Evolutionary conservation across 164 flowering plant species (phyloP), one percentile per base, ranked within the genome.

Genomic region (Nymphaea colorata): DNA sequence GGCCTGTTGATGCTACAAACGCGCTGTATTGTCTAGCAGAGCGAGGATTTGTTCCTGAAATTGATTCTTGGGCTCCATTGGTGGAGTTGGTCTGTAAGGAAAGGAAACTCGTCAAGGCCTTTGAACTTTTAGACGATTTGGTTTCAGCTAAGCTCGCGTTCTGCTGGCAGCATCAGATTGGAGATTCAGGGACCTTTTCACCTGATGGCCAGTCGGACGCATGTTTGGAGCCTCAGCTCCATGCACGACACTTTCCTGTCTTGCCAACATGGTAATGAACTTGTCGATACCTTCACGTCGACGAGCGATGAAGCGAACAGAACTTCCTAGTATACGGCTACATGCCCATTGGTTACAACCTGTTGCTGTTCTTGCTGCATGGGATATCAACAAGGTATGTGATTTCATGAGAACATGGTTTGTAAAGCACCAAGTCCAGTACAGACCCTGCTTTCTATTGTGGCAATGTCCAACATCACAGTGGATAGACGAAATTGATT

Each of bases 21-120:
- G 75, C 81, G 17, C 69, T 90, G 75, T 67, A 70, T 72, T 82
- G 82, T 67, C 75, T 94, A 68, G 64, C 70, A 1, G 88, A 82
- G 57, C 71, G 69, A 78, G 93, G 92, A 12, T 88, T 91, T 68
- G 83, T 72, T 62, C 96, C 99, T 3, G 87, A 85, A 67, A 74
- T 73, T 47, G 76, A 73, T 44, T 76, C 87, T 25, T 94, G 98
- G 99, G 64, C 68, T 53, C 65, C 66, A 60, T 69, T 94, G 76
- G 65, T 84, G 61, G 90, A 85, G 59, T 74, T 80, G 5, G 69
- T 84, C 2, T 86, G 89, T 69, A 82, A 88, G 71, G 96, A 92
- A 66, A 80, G 98, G 77, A 90, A 81, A 75, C 71, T 88, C 42
- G 59, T 86, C 55, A 75, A 78, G 69, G 78, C 77, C 47, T 86